Conservation (phyloP, 805 yeast genomes). For the Ogataea ganodermae region DNA sequence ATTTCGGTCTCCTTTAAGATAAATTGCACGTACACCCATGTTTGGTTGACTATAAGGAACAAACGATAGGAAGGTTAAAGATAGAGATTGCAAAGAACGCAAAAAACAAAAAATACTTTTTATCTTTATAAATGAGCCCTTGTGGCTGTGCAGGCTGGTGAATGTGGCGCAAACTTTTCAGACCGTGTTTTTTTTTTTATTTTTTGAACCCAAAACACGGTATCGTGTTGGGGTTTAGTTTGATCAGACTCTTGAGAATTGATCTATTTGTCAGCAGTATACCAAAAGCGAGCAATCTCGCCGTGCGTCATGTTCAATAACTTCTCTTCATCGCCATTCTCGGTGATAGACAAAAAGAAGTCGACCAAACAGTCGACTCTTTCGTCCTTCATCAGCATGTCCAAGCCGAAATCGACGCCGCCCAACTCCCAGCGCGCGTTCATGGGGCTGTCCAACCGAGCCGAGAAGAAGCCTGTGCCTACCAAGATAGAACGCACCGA, state of each 20-base stretch:
- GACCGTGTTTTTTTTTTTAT: neutral
- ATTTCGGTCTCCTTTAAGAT: no score
- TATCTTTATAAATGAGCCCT: no score
- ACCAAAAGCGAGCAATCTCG: no score
- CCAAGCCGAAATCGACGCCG: slow-evolving; percentile 15
- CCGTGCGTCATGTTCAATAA: slow-evolving; percentile 17
- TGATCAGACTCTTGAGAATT: neutral
- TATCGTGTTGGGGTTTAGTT: slow-evolving; percentile 3
- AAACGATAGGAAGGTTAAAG: no score
- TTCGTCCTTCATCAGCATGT: slow-evolving; percentile 16
- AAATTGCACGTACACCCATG: slow-evolving; percentile 27
- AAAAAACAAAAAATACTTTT: no score
- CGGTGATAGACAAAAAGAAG: slow-evolving; percentile 11
- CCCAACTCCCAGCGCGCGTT: slow-evolving; percentile 7
- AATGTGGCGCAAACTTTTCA: neutral
- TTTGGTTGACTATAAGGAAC: neutral
- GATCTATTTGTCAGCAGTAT: neutral
- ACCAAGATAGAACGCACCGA: neutral
- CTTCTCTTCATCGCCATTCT: slow-evolving; percentile 9
- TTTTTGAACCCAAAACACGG: slow-evolving; percentile 1
- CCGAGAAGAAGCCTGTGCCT: neutral
- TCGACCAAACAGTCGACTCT: slow-evolving; percentile 23
- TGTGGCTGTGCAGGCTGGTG: slow-evolving; percentile 1
- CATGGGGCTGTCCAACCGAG: neutral
- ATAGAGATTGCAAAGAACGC: no score